These are phyloP conservation scores for Lachnellula subtilissima DNA, from an alignment of 2,329 filamentous ascomycete species.

Conservation along the genomic window DNA sequence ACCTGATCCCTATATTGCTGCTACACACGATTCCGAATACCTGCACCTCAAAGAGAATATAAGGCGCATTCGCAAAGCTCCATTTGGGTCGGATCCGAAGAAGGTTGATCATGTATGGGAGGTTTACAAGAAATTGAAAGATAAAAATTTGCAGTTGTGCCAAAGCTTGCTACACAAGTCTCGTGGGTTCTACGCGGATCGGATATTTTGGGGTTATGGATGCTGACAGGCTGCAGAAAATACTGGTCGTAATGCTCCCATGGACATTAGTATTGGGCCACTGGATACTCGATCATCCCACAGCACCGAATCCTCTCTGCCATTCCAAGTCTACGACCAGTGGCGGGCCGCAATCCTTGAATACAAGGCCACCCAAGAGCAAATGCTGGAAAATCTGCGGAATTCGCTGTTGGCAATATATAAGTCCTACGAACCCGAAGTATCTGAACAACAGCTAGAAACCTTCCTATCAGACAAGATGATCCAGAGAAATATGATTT, in stretches of 20 bases:
- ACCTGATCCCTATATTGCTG: constrained; percentile 21
- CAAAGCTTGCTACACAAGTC: constrained; percentile 38
- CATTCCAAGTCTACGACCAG: constrained; percentile 21
- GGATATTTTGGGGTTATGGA: neutral
- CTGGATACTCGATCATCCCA: constrained; percentile 21
- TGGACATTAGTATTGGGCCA: constrained; percentile 21
- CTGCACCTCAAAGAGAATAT: constrained; percentile 28
- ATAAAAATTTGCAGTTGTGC: constrained; percentile 39
- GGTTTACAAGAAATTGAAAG: constrained; percentile 39
- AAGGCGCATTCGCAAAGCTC: constrained; percentile 20
- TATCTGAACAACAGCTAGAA: constrained; percentile 40
- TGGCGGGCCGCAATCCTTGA: constrained; percentile 40
- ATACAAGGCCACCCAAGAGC: constrained; percentile 41
- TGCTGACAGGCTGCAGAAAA: constrained; percentile 14
- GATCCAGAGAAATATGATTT: constrained; percentile 40
- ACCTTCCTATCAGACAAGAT: constrained; percentile 39
- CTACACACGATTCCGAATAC: constrained; percentile 26
- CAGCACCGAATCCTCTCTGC: constrained; percentile 26
- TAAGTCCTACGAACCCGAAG: constrained; percentile 40
- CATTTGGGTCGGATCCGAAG: constrained; percentile 19
- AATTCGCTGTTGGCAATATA: constrained; percentile 42
- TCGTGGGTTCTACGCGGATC: constrained; percentile 23
- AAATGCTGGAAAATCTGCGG: constrained; percentile 38
- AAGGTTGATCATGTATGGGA: constrained; percentile 42
- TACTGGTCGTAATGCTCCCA: constrained; percentile 16